Base-by-base conservation (phyloP, 164 flowering plant genomes). In the Magnolia kwangsiensis region DNA sequence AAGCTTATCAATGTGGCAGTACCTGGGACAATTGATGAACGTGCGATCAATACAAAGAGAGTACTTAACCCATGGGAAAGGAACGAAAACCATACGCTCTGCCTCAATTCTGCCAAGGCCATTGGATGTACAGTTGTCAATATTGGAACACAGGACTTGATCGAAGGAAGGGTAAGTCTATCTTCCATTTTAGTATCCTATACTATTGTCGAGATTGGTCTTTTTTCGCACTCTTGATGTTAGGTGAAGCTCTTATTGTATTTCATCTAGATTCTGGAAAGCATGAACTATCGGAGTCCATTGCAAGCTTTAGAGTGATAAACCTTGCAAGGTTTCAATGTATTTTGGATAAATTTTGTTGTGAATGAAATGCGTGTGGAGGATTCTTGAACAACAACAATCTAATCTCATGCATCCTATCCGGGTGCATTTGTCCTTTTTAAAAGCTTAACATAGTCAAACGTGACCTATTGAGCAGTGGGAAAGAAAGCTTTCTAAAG, bases 41-140 rank as follows among this genome's bases (percentile, higher is more conserved):
- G 96, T 13, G 94, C 94, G 3, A 89, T 92, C 75, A 92, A 92
- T 79, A 92, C 91, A 13, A 92, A 92, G 82, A 86, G 82, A 70
- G 31, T 83, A 65, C 94, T 92, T 27, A 92, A 92, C 78, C 96
- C 96, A n/a, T 92, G 96, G 96, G 96, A 92, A 80, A 84, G 94
- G 76, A 92, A 89, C 78, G 96, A 92, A 75, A 92, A 92, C 78
- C 96, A 92, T 78, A 92, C 94, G 0, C 85, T 92, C 1, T 90
- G 94, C 80, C 94, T 92, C 69, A 92, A 92, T 81, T 92, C 96
- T 75, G 93, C 92, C 9, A 92, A 92, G 81, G 96, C 96, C 37
- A 90, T 92, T 80, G 96, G 96, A 61, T 92, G 96, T 80, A 90
- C 96, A 37, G 89, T 92, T 13, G 96, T 92, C 51, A 92, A 92